A percentile compares a stretch with the other conserved stretches of the same genome.
These are phyloP conservation scores for Boletus rex-veris DNA, from an alignment of 768 basidiomycete genomes.

Conservation along the genomic window DNA sequence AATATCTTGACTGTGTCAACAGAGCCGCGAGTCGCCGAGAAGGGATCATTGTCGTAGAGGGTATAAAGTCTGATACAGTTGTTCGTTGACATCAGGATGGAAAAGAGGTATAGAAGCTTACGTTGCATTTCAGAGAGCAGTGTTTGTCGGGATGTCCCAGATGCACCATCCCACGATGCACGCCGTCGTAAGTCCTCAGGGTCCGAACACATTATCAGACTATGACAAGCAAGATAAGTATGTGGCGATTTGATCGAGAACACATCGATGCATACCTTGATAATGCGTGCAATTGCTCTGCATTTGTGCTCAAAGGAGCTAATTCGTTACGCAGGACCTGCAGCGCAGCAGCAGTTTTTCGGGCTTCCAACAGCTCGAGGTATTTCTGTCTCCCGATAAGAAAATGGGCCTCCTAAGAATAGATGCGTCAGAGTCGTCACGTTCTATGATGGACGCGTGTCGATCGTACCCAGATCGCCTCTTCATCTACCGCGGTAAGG, in stretches of 20 bases:
- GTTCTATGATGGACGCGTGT: slow-evolving; percentile 22
- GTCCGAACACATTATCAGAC: slow-evolving; percentile 90
- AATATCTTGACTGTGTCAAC: slow-evolving; percentile 76
- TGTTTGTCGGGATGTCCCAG: slow-evolving; percentile 69
- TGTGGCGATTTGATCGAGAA: slow-evolving; percentile 8
- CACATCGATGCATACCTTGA: slow-evolving; percentile 62
- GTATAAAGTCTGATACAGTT: slow-evolving; percentile 69
- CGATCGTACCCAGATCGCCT: slow-evolving; percentile 59
- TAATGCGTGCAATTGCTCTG: slow-evolving; percentile 79
- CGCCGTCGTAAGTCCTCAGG: slow-evolving; percentile 76
- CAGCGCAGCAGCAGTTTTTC: slow-evolving; percentile 76
- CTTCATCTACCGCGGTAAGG: slow-evolving; percentile 66
- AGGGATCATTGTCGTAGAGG: slow-evolving; percentile 90
- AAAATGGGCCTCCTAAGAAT: slow-evolving; percentile 70
- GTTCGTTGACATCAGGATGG: neutral
- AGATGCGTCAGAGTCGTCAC: slow-evolving; percentile 19
- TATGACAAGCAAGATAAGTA: slow-evolving; percentile 32
- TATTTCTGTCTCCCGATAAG: slow-evolving; percentile 95
- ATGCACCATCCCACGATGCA: slow-evolving; percentile 87
- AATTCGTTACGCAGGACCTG: slow-evolving; percentile 85
- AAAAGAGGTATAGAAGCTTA: slow-evolving; percentile 34
- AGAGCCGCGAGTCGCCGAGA: slow-evolving; percentile 82
- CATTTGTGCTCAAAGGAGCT: slow-evolving; percentile 74
- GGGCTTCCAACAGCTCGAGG: slow-evolving; percentile 83
- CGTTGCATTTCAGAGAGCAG: slow-evolving; percentile 82